Evolutionary conservation across 257 asterid genomes (phyloP).

Genomic region (Nicotiana sylvestris): DNA sequence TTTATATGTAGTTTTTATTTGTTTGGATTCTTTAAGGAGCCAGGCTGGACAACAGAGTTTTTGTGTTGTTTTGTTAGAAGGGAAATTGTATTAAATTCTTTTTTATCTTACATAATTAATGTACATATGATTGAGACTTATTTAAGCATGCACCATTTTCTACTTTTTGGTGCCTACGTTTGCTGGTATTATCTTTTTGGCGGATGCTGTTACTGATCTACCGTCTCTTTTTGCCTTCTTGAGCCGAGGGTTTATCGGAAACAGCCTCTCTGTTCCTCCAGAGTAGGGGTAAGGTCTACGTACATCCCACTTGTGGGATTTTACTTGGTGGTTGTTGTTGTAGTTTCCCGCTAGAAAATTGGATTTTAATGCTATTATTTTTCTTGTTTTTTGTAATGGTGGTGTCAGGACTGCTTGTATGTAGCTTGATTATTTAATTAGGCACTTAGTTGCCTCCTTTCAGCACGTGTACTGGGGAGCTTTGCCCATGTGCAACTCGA

Average conservation of each 20-base stretch:
- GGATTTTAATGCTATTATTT: neutral
- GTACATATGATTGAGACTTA: slow-evolving; percentile 4
- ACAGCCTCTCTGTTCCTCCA: too few relatives aligned
- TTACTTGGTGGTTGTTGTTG: too few relatives aligned
- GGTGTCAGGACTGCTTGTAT: neutral
- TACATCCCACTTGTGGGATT: too few relatives aligned
- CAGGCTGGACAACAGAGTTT: neutral
- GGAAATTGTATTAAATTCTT: slow-evolving; percentile 1
- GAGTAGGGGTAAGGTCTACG: too few relatives aligned
- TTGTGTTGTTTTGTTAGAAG: neutral
- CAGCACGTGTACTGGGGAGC: too few relatives aligned
- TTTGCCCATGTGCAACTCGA: too few relatives aligned
- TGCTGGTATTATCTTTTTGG: too few relatives aligned
- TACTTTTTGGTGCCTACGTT: neutral
- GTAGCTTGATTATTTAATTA: neutral
- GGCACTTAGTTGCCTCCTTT: neutral
- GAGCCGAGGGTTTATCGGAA: too few relatives aligned
- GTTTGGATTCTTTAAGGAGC: neutral
- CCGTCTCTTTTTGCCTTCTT: too few relatives aligned
- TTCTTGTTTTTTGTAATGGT: neutral
- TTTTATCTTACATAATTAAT: neutral
- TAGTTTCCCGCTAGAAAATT: neutral
- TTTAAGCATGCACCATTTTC: neutral
- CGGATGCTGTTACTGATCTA: too few relatives aligned
- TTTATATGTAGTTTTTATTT: neutral